Evolutionary conservation across 129 eudicot genomes (phyloP).

Genomic region (Artemisia tridentata): DNA sequence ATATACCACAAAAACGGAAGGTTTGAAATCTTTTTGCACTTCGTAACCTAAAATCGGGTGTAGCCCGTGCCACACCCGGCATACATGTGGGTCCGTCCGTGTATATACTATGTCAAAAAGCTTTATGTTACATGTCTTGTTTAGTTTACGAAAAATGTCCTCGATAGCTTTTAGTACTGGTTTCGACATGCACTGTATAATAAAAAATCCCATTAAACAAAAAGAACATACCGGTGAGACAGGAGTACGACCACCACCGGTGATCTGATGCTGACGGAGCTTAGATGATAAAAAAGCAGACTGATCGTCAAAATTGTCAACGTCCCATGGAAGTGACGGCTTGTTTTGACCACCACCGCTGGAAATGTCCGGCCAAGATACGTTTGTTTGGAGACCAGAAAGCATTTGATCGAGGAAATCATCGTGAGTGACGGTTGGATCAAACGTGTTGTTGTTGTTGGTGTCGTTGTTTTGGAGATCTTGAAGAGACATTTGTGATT

Average conservation of each 20-base stretch:
- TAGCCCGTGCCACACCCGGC: too few relatives aligned
- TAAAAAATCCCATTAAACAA: too few relatives aligned
- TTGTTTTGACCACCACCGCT: conserved; percentile 29
- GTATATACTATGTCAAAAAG: too few relatives aligned
- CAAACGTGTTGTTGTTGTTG: conserved; percentile 34
- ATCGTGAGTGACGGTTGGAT: conserved; percentile 50
- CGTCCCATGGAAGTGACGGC: conserved; percentile 48
- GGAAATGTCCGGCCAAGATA: conserved; percentile 48
- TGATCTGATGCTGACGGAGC: conserved; percentile 70
- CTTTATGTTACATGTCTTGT: too few relatives aligned
- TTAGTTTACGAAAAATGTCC: too few relatives aligned
- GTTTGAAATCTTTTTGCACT: too few relatives aligned
- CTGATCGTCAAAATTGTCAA: conserved; percentile 40
- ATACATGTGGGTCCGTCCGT: too few relatives aligned
- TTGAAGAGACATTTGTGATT: conserved; percentile 39
- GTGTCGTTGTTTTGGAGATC: conserved; percentile 28
- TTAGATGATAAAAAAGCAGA: conserved; percentile 46
- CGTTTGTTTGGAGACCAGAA: conserved; percentile 53
- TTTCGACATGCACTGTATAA: too few relatives aligned
- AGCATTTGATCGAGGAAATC: conserved; percentile 80
- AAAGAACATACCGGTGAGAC: conserved; percentile 35
- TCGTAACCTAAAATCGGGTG: too few relatives aligned
- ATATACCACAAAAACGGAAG: too few relatives aligned
- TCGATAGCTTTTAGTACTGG: too few relatives aligned
- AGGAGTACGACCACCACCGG: conserved; percentile 31